A percentile compares a stretch with the other conserved stretches of the same genome.
phyloP scores from a whole-genome alignment of 2,329 filamentous ascomycete genomes.

The Sporothrix brasiliensis region DNA sequence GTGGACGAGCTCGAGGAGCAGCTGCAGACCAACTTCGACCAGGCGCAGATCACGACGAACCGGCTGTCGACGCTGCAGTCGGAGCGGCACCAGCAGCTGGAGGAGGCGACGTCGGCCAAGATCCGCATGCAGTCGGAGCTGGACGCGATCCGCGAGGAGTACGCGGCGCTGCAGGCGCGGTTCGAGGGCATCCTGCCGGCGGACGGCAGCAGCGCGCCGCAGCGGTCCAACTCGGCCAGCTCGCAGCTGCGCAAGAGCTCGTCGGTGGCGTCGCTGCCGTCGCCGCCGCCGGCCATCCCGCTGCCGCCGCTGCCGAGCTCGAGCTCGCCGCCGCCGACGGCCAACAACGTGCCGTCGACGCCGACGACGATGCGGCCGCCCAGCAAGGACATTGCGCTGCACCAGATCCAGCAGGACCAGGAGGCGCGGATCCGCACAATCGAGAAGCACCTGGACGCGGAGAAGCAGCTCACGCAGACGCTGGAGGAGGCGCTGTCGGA shows the following conservation, averaged over 20 bases:
- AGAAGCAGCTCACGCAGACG: constrained; percentile 94
- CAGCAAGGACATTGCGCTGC: constrained; percentile 76
- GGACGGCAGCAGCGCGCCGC: constrained; percentile 44
- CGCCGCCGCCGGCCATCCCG: constrained; percentile 93
- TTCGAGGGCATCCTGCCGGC: constrained; percentile 54
- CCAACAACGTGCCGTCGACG: constrained; percentile 49
- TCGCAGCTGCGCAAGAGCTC: constrained; percentile 82
- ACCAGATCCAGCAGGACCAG: constrained; percentile 89
- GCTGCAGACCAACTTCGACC: constrained; percentile 90
- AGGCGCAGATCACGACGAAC: constrained; percentile 83
- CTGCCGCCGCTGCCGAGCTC: constrained; percentile 81
- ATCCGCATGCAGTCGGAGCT: constrained; percentile 68
- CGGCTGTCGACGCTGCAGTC: constrained; percentile 79
- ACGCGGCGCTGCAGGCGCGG: constrained; percentile 73
- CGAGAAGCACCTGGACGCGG: constrained; percentile 92
- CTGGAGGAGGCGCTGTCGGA: constrained; percentile 95
- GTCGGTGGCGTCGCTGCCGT: constrained; percentile 82
- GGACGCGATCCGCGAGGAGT: constrained; percentile 68
- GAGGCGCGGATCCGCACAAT: constrained; percentile 93
- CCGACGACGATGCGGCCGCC: constrained; percentile 67
- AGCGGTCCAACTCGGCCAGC: constrained; percentile 61
- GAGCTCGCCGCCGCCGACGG: constrained; percentile 52
- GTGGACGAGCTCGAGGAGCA: constrained; percentile 98
- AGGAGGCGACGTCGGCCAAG: constrained; percentile 72
- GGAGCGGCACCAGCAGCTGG: constrained; percentile 73